phyloP scores from a whole-genome alignment of 2,329 filamentous ascomycete species.

The Phaeosphaeria sp. region DNA sequence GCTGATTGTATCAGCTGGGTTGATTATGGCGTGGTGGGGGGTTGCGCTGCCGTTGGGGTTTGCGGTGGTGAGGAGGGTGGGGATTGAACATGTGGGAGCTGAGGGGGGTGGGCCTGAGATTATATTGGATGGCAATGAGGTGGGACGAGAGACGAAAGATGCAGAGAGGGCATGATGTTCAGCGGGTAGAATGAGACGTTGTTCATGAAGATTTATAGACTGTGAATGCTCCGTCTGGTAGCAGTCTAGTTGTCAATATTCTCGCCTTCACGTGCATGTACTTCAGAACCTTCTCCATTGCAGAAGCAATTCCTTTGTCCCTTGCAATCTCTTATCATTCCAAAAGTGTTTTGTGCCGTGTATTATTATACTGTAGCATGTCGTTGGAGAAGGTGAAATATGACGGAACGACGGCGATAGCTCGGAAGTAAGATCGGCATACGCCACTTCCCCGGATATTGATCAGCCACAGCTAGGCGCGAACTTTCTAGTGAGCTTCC shows the following conservation, averaged over 20 bases:
- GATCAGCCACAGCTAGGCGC: conserved; percentile 33
- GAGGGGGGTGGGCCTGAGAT: conserved; percentile 9
- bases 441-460: conserved; percentile 25
- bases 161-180: not conserved
- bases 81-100: conserved; percentile 18
- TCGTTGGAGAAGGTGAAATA: not conserved
- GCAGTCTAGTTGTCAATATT: no score
- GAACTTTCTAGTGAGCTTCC: conserved; percentile 22
- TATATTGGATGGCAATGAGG: not conserved
- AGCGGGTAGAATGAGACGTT: not conserved
- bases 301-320: no score
- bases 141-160: not conserved
- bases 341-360: no score
- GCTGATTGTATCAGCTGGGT: conserved; percentile 21
- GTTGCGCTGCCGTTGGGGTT: conserved; percentile 28
- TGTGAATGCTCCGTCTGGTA: not conserved
- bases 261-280: no score
- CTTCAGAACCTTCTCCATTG: no score
- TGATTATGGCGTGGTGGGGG: conserved; percentile 36
- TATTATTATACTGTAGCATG: no score
- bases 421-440: not conserved
- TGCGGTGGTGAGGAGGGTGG: conserved; percentile 30
- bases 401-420: not conserved
- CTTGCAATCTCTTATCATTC: no score
- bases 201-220: not conserved